Conservation (phyloP, 306 rosid species). For the Fragaria ananassa region DNA sequence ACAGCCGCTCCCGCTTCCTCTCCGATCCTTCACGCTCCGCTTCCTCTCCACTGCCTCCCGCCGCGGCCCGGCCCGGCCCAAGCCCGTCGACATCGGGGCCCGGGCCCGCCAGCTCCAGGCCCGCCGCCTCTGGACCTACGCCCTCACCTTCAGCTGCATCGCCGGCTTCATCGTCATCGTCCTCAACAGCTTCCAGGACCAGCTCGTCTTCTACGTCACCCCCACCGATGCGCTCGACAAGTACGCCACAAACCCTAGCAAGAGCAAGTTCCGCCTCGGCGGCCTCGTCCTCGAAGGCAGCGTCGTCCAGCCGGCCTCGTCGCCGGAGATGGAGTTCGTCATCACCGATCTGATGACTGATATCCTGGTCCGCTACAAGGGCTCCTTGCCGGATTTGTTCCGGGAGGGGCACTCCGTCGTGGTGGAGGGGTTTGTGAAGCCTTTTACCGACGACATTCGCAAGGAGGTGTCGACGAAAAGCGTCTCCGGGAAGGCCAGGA, state of each 20-base stretch:
- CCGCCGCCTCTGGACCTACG: constrained; percentile 88
- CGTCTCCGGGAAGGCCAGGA: constrained; percentile 71
- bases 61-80: constrained; percentile 45
- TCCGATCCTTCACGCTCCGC: constrained; percentile 30
- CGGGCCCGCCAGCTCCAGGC: constrained; percentile 88
- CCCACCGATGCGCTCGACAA: constrained; percentile 75
- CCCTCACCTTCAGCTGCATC: constrained; percentile 53
- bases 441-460: constrained; percentile 61
- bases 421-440: constrained; percentile 84
- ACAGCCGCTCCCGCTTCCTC: constrained; percentile 13
- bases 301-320: constrained; percentile 63
- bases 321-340: constrained; percentile 79
- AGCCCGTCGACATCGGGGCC: constrained; percentile 59
- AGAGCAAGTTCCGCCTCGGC: constrained; percentile 76
- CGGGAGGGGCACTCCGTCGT: constrained; percentile 93
- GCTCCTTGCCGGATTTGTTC: constrained; percentile 81
- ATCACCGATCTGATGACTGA: constrained; percentile 84
- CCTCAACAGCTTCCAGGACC: constrained; percentile 71
- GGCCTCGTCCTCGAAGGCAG: constrained; percentile 94
- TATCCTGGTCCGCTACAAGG: constrained; percentile 68
- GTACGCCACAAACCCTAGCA: constrained; percentile 53
- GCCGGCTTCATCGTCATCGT: constrained; percentile 85
- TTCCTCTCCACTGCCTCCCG: constrained; percentile 70
- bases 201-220: constrained; percentile 76
- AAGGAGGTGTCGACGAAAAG: constrained; percentile 46